These are phyloP conservation scores for Cytospora piceicola DNA, from an alignment of 2,329 filamentous ascomycete genomes.

Conservation along the genomic window DNA sequence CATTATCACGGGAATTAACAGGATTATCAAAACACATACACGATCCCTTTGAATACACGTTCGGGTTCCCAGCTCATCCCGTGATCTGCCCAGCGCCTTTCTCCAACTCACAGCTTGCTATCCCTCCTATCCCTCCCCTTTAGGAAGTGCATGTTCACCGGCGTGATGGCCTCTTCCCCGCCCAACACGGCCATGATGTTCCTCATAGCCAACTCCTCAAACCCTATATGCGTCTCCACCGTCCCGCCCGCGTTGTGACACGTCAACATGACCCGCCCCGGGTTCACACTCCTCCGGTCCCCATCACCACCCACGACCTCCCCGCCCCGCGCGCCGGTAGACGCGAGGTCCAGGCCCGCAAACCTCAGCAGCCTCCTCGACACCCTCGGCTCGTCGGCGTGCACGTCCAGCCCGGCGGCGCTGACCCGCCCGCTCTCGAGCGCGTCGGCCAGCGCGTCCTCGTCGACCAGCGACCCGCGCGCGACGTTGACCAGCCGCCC, in stretches of 20 bases:
- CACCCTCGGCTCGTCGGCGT: conserved; percentile 62
- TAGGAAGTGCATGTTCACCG: conserved; percentile 64
- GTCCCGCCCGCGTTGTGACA: conserved; percentile 71
- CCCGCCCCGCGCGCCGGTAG: not conserved
- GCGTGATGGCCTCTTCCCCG: conserved; percentile 57
- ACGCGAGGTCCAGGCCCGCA: conserved; percentile 35
- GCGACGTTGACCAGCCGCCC: conserved; percentile 68
- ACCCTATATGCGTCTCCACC: conserved; percentile 67
- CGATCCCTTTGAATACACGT: not conserved
- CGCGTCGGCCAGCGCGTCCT: conserved; percentile 63
- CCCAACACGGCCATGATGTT: conserved; percentile 65
- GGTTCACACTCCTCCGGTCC: conserved; percentile 12
- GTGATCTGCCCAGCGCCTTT: not conserved
- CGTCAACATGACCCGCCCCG: conserved; percentile 60
- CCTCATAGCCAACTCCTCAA: conserved; percentile 68
- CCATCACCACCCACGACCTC: not conserved
- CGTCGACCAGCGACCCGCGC: conserved; percentile 66
- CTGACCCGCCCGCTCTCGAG: conserved; percentile 55
- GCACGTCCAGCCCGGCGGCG: conserved; percentile 66
- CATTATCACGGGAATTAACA: not conserved
- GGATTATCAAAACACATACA: not conserved
- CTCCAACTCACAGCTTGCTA: conserved; percentile 8
- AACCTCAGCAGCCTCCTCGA: conserved; percentile 50
- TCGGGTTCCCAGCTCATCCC: not conserved
- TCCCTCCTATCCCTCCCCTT: conserved; percentile 32